Base-by-base conservation (phyloP, 768 basidiomycete genomes). In the Lactifluus subvellereus region DNA sequence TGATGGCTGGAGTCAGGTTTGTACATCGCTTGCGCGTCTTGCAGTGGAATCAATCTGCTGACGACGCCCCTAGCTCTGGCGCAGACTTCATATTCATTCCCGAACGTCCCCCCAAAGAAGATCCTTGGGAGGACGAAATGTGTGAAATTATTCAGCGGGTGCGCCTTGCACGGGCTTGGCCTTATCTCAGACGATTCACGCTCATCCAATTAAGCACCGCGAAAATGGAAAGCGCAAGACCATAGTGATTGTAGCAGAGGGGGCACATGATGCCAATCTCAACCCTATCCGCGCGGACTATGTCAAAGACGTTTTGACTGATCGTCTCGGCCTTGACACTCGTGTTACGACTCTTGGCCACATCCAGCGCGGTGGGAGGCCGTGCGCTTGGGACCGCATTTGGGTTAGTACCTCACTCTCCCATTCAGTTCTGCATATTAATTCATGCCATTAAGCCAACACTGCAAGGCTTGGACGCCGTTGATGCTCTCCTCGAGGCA, bases 81-180 rank as follows among this genome's bases (percentile, higher is more conserved):
- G 97, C 95, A 22, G 97, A 99, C 71, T 98, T 94, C 73, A 84
- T 98, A 67, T 98, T 98, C 77, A 97, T 99, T 64, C 97, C 97
- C 1, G 97, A 99, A 76, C 79, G 84, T 50, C 97, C 96, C 30
- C 94, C 96, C 0, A 77, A 79, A 61, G 74, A 73, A 0, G 82
- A 85, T 65, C 82, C 87, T 47, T 99, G 97, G 97, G 92, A 97
- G 71, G 84, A 89, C 61, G 83, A 87, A 69, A 92, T 98, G 92
- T 98, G 94, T 73, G 81, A 81, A 16, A 83, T 86, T 51, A 89
- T 98, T 61, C 81, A 86, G 30, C 82, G 83, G 20, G 95, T 94
- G 71, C 62, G 86, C 76, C 6, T 13, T 38, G 52, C 38, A 10
- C 33, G 8, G 18, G 38, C 32, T 45, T 38, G 1, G 22, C 10